These are phyloP conservation scores for Leccinum huronense DNA, from an alignment of 1,284 basidiomycete genomes.

Conservation along the genomic window DNA sequence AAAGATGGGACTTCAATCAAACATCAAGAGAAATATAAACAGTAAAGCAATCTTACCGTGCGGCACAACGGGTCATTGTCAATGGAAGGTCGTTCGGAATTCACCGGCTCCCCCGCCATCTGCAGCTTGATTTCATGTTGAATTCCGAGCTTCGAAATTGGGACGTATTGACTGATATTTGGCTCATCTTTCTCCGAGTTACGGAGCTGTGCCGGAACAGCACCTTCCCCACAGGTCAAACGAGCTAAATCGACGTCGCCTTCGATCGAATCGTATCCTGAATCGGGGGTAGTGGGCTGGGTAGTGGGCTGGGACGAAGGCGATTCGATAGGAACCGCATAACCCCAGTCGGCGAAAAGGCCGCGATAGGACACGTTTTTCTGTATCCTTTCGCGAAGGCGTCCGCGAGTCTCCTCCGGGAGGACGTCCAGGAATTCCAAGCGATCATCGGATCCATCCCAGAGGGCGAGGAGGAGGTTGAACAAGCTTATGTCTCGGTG, in stretches of 20 bases:
- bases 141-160: background rate
- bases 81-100: background rate
- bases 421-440: background rate
- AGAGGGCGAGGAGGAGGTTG: background rate
- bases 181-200: no score
- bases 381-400: background rate
- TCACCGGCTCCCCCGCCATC: background rate
- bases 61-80: background rate
- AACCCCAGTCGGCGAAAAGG: background rate
- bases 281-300: background rate
- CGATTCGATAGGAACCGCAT: background rate
- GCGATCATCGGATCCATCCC: background rate
- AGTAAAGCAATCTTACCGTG: background rate
- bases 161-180: background rate
- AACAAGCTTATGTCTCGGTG: background rate
- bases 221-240: background rate
- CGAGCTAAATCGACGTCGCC: background rate
- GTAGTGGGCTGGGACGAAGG: background rate
- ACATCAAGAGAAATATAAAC: background rate
- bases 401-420: background rate
- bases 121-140: background rate
- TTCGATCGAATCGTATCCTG: background rate
- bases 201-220: background rate
- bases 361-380: background rate
- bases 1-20: background rate